Evolutionary conservation across 805 yeast species (phyloP), one percentile per base, ranked within the genome.

Genomic region (Myxozyma geophila): DNA sequence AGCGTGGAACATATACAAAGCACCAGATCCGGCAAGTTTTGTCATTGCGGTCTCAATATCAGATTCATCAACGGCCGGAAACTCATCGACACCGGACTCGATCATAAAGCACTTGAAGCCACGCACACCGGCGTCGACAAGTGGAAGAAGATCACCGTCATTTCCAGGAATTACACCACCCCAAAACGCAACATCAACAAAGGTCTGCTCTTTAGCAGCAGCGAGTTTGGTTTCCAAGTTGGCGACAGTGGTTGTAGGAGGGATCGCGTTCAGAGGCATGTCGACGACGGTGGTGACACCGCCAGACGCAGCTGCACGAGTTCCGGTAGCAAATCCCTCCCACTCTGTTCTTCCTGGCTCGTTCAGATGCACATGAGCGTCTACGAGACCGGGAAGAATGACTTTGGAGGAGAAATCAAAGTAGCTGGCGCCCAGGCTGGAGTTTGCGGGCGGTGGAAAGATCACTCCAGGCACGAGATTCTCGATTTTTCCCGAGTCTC

Each of bases 271-370:
- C 73, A 92, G 79, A 0, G 98, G 98, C 98, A 92, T 92, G 74
- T 92, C 98, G 19, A 92, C 83, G 19, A 92, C 96, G 0, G 97
- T 92, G 28, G 98, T 92, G 54, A 92, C 98, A 62, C 98, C 98
- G 17, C 98, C 98, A 12, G 92, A 82, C 0, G 96, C 96, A 0
- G 98, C 98, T 1, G 97, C 89, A 73, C 87, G 87, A 0, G 98
- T 92, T 0, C 98, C 98, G 0, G 96, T 88, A n/a, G 87, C 96
- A 74, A 93, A 92, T 1, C 98, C 98, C 76, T 92, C 98, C 98
- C 98, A 92, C 67, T 92, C 97, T 0, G 98, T 92, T 70, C 98
- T 80, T n/a, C 98, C 98, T 0, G 98, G 98, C 72, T 93, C 98
- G 75, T 93, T 93, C 70, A 92, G 78, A 73, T 92, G 98, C 33